A percentile compares a stretch with the other conserved stretches of the same genome.
phyloP scores from a whole-genome alignment of 208 protist genomes.

The Balamuthia mandrillaris region DNA sequence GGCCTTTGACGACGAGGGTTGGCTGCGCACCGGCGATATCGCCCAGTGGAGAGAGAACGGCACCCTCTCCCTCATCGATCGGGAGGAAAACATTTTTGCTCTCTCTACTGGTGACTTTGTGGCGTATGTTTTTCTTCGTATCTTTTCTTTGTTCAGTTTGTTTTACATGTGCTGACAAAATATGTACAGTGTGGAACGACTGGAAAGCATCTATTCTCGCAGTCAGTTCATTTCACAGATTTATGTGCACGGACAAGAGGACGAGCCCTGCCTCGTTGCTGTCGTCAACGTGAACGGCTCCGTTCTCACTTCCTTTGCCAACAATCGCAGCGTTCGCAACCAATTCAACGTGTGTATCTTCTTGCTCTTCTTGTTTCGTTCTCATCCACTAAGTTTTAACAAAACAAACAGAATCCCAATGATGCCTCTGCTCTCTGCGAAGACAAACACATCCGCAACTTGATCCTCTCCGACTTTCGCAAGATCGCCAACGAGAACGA shows the following conservation, averaged over 20 bases:
- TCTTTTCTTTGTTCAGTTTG: neutral
- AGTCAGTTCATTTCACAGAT: slow-evolving; percentile 37
- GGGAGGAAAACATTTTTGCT: slow-evolving; percentile 84
- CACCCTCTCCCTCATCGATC: slow-evolving; percentile 78
- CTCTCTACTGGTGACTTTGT: slow-evolving; percentile 43
- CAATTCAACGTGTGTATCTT: too few relatives aligned
- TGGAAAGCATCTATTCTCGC: slow-evolving; percentile 19
- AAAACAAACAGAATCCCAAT: too few relatives aligned
- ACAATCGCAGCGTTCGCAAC: too few relatives aligned
- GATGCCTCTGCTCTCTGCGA: neutral
- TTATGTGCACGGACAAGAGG: neutral
- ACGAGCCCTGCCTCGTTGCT: slow-evolving; percentile 23
- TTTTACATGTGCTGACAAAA: neutral
- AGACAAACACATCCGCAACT: neutral
- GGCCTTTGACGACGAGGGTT: slow-evolving; percentile 56
- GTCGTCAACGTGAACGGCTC: slow-evolving; percentile 11
- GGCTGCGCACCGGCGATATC: slow-evolving; percentile 83
- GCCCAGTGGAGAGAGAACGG: slow-evolving; percentile 63
- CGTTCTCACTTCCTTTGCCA: too few relatives aligned
- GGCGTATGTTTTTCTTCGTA: slow-evolving; percentile 3
- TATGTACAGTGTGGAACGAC: neutral
- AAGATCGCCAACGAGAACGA: neutral
- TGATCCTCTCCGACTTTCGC: slow-evolving; percentile 14
- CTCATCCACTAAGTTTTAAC: too few relatives aligned
- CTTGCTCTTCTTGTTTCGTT: too few relatives aligned